Base-by-base conservation (phyloP, 2,329 filamentous ascomycete genomes). In the Monilinia aucupariae region DNA sequence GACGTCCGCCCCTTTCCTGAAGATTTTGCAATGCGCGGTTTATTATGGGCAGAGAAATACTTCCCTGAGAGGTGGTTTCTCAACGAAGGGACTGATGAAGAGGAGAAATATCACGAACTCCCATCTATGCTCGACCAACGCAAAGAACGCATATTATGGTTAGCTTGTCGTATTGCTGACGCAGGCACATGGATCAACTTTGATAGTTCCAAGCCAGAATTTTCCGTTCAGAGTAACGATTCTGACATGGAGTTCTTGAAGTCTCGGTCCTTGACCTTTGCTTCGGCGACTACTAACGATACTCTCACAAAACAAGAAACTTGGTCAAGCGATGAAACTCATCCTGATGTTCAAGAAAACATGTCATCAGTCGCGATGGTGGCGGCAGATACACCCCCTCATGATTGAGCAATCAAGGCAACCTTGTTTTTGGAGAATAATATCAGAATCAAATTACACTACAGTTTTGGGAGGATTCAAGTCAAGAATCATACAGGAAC, bases 81-180 rank as follows among this genome's bases (percentile, higher is more conserved):
- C 6, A 66, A 65, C 48, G 62, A 66, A 22, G 68, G 69, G n/a
- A 62, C 69, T 8, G 70, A 72, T 32, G 68, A 68, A 13, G 71
- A 71, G 51, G 69, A 71, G 15, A 69, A 72, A 45, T 68, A 70
- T 56, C 65, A 68, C 25, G 71, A 72, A 43, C 62, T 64, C n/a
- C 61, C 69, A 30, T 71, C 68, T 30, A 70, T 71, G 68, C 67
- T 67, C 25, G 65, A 62, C 8, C 65, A 70, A 56, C 61, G 70
- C 20, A 69, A 65, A 34, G 70, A 71, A 39, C 54, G 69, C 5
- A 70, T 71, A 30, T 64, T 70, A 7, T 71, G 68, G 63, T 48
- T 69, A 43, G 67, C 64, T 41, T 64, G 52, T 27, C 62, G 61
- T 27, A 59, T 69, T 54, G 64, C 63, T n/a, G 59, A 22, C 43